These are phyloP conservation scores for Adansonia grandidieri DNA, from an alignment of 441 rosid genomes.

Conservation along the genomic window DNA sequence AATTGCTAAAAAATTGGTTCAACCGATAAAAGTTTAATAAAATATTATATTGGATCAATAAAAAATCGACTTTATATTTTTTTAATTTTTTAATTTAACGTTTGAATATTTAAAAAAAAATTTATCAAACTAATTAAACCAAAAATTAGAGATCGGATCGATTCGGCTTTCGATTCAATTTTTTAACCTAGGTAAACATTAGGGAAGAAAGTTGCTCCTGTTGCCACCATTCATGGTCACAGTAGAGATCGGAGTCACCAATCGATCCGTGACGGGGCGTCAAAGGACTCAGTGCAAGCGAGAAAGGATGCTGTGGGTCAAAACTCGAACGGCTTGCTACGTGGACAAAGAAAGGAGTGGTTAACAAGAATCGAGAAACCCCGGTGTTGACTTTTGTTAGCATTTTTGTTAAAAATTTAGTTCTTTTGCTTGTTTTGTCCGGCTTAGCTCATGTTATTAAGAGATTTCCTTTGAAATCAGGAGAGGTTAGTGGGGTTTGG, in stretches of 20 bases:
- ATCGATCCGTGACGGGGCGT: constrained; percentile 42
- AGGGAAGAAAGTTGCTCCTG: constrained; percentile 40
- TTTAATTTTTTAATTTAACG: too few species aligned
- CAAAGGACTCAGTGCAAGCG: constrained; percentile 42
- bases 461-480: constrained; percentile 43
- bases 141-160: too few species aligned
- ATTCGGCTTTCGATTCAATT: too few species aligned
- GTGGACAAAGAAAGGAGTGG: constrained; percentile 48
- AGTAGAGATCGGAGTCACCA: constrained; percentile 69
- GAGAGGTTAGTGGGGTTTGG: constrained; percentile 34
- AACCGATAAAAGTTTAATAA: too few species aligned
- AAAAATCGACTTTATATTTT: too few species aligned
- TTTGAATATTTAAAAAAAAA: too few species aligned
- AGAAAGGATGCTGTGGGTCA: constrained; percentile 44
- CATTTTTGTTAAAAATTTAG: constrained; percentile 67
- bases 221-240: constrained; percentile 5
- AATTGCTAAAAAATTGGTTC: too few species aligned
- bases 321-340: constrained; percentile 54
- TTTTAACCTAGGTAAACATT: constrained; percentile 17
- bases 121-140: too few species aligned
- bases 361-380: constrained; percentile 55
- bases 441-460: constrained; percentile 70
- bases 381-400: constrained; percentile 62
- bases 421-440: constrained; percentile 53
- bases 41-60: too few species aligned